Evolutionary conservation across 345 rosid species (phyloP).

Genomic region (Kernera saxatilis): DNA sequence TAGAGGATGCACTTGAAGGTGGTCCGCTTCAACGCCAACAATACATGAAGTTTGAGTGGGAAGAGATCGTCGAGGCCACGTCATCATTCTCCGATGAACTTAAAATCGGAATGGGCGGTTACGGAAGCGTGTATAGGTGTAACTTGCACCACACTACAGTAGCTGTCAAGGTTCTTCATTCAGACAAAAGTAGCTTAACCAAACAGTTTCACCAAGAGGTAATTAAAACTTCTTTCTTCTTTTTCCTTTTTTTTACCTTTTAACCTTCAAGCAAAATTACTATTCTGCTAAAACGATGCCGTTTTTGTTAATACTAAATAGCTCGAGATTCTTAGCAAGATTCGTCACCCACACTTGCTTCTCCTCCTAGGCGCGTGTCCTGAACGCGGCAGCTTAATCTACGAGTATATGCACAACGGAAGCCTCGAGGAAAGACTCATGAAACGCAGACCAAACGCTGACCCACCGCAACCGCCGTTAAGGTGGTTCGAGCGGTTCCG

Average conservation of each 20-base stretch:
- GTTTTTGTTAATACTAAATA: constrained; percentile 9
- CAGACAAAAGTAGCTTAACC: constrained; percentile 44
- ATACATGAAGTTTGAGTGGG: constrained; percentile 65
- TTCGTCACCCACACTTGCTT: constrained; percentile 85
- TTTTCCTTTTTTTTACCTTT: background rate
- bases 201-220: constrained; percentile 89
- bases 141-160: constrained; percentile 60
- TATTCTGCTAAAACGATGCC: background rate
- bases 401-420: constrained; percentile 88
- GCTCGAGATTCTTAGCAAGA: constrained; percentile 80
- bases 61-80: constrained; percentile 73
- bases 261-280: background rate
- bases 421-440: constrained; percentile 69
- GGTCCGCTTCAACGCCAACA: constrained; percentile 36
- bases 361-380: constrained; percentile 91
- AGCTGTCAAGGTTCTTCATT: constrained; percentile 84
- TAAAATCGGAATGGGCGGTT: constrained; percentile 73
- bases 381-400: constrained; percentile 69
- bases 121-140: constrained; percentile 76
- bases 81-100: constrained; percentile 71
- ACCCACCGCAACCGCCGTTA: constrained; percentile 31
- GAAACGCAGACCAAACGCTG: constrained; percentile 32
- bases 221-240: background rate
- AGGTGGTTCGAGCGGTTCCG: constrained; percentile 70
- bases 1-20: constrained; percentile 55